phyloP scores from a whole-genome alignment of 2,329 filamentous ascomycete species.

The Trichoderma pleuroti region DNA sequence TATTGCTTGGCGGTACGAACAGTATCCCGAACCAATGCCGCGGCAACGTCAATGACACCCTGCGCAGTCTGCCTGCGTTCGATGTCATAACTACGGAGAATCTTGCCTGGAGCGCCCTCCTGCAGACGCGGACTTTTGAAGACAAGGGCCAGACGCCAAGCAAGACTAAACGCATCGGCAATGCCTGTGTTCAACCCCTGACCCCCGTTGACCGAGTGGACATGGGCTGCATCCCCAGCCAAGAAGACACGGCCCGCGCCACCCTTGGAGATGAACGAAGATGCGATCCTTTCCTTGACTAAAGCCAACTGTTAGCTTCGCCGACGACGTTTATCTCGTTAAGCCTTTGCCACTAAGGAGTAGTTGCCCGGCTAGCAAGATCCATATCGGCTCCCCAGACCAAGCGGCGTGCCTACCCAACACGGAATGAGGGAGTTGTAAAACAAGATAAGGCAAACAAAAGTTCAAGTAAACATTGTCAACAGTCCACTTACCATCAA shows the following conservation, averaged over 20 bases:
- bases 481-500: conserved; percentile 37
- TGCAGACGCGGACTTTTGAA: conserved; percentile 26
- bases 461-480: neutral
- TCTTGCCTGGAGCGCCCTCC: conserved; percentile 23
- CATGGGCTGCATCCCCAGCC: conserved; percentile 56
- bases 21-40: conserved; percentile 44
- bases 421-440: neutral
- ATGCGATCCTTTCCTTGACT: conserved; percentile 43
- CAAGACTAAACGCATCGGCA: conserved; percentile 52
- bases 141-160: conserved; percentile 47
- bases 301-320: neutral
- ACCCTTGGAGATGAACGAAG: conserved; percentile 37
- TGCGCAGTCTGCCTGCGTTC: conserved; percentile 43
- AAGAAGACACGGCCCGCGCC: conserved; percentile 47
- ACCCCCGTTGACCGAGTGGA: conserved; percentile 53
- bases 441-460: neutral
- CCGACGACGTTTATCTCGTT: neutral
- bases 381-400: neutral
- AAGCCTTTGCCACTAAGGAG: neutral
- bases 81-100: conserved; percentile 43
- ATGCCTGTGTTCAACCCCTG: conserved; percentile 59
- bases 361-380: neutral
- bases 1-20: conserved; percentile 43
- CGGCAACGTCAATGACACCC: conserved; percentile 46
- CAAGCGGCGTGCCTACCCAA: neutral